Evolutionary conservation across 2,329 filamentous ascomycete genomes (phyloP).

Genomic region (Dactylella cylindrospora): DNA sequence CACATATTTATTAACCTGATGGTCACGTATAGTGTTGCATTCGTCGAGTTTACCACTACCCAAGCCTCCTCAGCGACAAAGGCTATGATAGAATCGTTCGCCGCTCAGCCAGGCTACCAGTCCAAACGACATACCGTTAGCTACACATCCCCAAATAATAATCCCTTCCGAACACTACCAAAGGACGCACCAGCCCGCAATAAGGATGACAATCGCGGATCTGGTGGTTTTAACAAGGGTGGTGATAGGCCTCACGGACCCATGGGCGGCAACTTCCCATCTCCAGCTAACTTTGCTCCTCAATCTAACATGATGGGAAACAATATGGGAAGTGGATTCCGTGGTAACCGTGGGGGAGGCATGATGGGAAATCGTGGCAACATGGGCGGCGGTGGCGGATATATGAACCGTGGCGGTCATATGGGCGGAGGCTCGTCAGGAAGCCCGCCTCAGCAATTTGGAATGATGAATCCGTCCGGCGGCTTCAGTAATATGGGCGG

Average conservation of each 20-base stretch:
- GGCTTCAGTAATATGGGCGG: constrained; percentile 57
- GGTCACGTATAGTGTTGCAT: constrained; percentile 64
- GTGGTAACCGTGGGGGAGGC: constrained; percentile 56
- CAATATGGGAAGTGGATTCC: constrained; percentile 56
- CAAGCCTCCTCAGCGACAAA: constrained; percentile 86
- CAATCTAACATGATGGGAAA: constrained; percentile 48
- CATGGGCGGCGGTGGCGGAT: constrained; percentile 55
- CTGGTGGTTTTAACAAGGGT: constrained; percentile 53
- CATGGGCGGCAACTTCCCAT: constrained; percentile 53
- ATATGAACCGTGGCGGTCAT: constrained; percentile 56
- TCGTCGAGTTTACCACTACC: constrained; percentile 77
- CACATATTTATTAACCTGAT: not conserved
- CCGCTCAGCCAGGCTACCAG: constrained; percentile 59
- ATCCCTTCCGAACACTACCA: constrained; percentile 86
- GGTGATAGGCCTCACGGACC: constrained; percentile 50
- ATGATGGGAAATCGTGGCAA: constrained; percentile 53
- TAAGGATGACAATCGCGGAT: constrained; percentile 58
- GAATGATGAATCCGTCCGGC: constrained; percentile 40
- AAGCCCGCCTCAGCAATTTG: constrained; percentile 46
- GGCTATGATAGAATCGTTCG: constrained; percentile 71
- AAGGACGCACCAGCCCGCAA: constrained; percentile 77
- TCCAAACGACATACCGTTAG: constrained; percentile 69
- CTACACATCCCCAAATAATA: constrained; percentile 74
- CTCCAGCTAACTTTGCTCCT: constrained; percentile 45
- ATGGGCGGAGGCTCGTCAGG: constrained; percentile 50